A percentile compares a stretch with the other conserved stretches of the same genome.
phyloP scores from a whole-genome alignment of 1,284 basidiomycete species.

The Tetrapyrgos nigripes region DNA sequence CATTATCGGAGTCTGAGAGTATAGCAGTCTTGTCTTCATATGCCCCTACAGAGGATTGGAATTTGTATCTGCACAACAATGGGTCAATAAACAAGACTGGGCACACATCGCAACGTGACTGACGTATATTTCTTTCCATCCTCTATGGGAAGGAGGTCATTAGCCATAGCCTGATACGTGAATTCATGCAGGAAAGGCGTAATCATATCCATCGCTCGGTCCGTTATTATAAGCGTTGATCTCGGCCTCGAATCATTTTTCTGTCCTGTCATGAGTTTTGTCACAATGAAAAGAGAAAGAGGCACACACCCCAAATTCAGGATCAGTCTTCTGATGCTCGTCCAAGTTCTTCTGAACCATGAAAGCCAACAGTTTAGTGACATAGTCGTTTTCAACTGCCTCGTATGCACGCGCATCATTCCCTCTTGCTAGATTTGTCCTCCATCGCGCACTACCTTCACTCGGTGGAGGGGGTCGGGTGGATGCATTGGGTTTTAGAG shows the following conservation, averaged over 20 bases:
- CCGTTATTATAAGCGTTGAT: conserved; percentile 89
- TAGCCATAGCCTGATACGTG: conserved; percentile 99
- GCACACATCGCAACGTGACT: conserved; percentile 31
- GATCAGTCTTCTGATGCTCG: conserved; percentile 84
- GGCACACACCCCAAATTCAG: conserved; percentile 79
- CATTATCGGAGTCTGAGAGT: conserved; percentile 85
- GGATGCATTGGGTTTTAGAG: conserved; percentile 71
- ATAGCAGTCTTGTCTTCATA: conserved; percentile 89
- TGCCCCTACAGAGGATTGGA: conserved; percentile 82
- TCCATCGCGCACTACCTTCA: conserved; percentile 70
- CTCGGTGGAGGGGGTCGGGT: conserved; percentile 67
- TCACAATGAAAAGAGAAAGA: background rate
- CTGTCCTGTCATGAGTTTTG: conserved; percentile 37
- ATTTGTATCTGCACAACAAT: conserved; percentile 72
- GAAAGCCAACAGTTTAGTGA: conserved; percentile 81
- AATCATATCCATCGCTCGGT: conserved; percentile 92
- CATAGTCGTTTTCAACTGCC: conserved; percentile 70
- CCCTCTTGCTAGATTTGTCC: conserved; percentile 76
- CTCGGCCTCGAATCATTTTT: conserved; percentile 80
- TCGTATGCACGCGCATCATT: conserved; percentile 69
- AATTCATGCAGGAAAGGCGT: conserved; percentile 97
- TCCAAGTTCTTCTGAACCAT: conserved; percentile 85
- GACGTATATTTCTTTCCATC: conserved; percentile 89
- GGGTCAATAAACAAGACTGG: background rate
- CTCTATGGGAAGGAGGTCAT: conserved; percentile 90